Evolutionary conservation across 192 early-diverging fungal species (phyloP), one percentile per base, ranked within the genome.

Genomic region (Haplosporangium gracile): DNA sequence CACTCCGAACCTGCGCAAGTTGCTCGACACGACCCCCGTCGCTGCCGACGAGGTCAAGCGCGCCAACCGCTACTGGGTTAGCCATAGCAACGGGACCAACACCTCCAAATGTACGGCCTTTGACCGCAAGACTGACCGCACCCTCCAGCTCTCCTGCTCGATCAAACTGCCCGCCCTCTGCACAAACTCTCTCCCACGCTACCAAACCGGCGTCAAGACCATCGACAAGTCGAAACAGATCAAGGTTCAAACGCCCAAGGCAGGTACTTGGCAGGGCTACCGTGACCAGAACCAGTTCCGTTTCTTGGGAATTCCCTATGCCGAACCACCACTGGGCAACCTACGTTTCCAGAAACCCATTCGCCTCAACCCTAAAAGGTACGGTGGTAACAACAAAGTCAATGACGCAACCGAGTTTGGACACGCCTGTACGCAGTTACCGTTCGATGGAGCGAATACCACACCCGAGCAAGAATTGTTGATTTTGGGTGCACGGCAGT

Each of bases 281-380:
- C 86, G 86, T 0, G 86, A 88, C 29, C 73, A 63, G n/a, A 55
- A 75, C 42, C 29, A 77, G 34, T 88, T 88, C 39, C 80, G 77
- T 11, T 88, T 88, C 68, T 53, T 72, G 42, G 86, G 86, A 6
- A 82, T 88, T 20, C 86, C 76, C 10, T 88, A 79, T 26, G 81
- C 86, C 5, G 40, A 77, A 36, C 76, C 86, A 2, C 86, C 86
- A 34, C 70, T 83, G 0, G 82, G 82, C 5, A 16, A 75, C 20
- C 77, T 75, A 13, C 45, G 86, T 4, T 88, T 81, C 32, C 34
- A 38, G 63, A 60, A 38, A 13, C 86, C 86, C 8, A 32, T 51
- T 11, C 69, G 51, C 2, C 8, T 82, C 34, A 53, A 63, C n/a
- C 34, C 39, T 1, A 55, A 20, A 16, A 65, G 43, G 29, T 75